phyloP scores from a whole-genome alignment of 768 basidiomycete species.

The Hemileccinum rubropunctum region DNA sequence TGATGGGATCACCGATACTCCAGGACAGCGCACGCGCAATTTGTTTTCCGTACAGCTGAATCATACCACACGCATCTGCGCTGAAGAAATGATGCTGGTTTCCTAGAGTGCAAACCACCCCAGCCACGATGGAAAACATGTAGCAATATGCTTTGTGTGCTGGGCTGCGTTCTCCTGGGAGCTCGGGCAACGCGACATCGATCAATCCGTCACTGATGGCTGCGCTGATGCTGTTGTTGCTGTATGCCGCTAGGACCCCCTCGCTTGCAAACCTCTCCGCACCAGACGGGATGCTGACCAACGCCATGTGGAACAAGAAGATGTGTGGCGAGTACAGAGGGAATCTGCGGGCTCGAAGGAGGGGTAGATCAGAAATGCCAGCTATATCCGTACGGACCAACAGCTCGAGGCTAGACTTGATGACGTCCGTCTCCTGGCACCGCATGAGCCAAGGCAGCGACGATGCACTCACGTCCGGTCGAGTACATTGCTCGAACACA shows the following conservation, averaged over 20 bases:
- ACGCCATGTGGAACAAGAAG: slow-evolving; percentile 81
- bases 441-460: slow-evolving; percentile 75
- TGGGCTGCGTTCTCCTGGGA: slow-evolving; percentile 74
- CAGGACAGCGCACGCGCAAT: slow-evolving; percentile 74
- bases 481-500: slow-evolving; percentile 80
- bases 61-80: slow-evolving; percentile 79
- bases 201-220: slow-evolving; percentile 76
- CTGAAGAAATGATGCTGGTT: slow-evolving; percentile 76
- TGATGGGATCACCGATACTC: slow-evolving; percentile 79
- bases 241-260: slow-evolving; percentile 78
- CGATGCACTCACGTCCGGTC: slow-evolving; percentile 63
- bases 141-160: slow-evolving; percentile 80
- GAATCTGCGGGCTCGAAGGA: slow-evolving; percentile 59
- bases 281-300: slow-evolving; percentile 71
- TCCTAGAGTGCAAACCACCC: slow-evolving; percentile 61
- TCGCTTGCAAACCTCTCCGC: slow-evolving; percentile 86
- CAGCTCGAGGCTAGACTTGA: slow-evolving; percentile 71
- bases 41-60: slow-evolving; percentile 83
- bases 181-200: slow-evolving; percentile 61
- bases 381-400: slow-evolving; percentile 66
- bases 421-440: slow-evolving; percentile 78
- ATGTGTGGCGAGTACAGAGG: slow-evolving; percentile 76
- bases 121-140: slow-evolving; percentile 78
- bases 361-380: slow-evolving; percentile 63
- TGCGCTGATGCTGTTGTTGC: slow-evolving; percentile 73